phyloP scores from a whole-genome alignment of 805 yeast species.

The Metschnikowia koreensis region DNA sequence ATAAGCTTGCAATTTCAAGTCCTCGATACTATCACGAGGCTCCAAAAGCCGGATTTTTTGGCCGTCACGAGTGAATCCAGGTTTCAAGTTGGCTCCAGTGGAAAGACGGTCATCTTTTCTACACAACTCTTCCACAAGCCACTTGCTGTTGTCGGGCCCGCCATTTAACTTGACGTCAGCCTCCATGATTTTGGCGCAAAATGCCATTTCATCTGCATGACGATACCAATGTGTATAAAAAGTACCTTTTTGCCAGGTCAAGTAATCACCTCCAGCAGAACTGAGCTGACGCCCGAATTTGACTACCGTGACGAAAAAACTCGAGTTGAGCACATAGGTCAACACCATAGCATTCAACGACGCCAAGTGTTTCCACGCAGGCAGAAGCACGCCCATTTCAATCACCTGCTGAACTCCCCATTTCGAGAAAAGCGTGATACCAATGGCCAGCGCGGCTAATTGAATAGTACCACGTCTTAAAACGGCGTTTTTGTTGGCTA shows the following conservation, averaged over 20 bases:
- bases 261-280: conserved; percentile 50
- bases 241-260: conserved; percentile 65
- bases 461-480: conserved; percentile 30
- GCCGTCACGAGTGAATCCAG: conserved; percentile 39
- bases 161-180: conserved; percentile 58
- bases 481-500: conserved; percentile 29
- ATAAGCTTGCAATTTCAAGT: conserved; percentile 70
- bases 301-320: conserved; percentile 42
- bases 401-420: conserved; percentile 41
- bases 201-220: conserved; percentile 65
- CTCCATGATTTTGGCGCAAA: conserved; percentile 64
- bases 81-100: conserved; percentile 27
- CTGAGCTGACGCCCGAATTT: conserved; percentile 38
- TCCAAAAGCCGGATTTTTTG: conserved; percentile 38
- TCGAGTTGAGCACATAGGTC: conserved; percentile 40
- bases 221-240: conserved; percentile 61
- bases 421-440: conserved; percentile 37
- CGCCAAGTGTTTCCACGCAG: conserved; percentile 36
- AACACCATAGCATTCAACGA: conserved; percentile 47
- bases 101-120: conserved; percentile 27
- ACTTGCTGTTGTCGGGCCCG: conserved; percentile 26
- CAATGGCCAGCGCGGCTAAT: conserved; percentile 32
- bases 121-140: conserved; percentile 38
- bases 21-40: conserved; percentile 51
- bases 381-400: conserved; percentile 39